Percentiles rank a stretch among this genome's conserved stretches.
These are phyloP conservation scores for Phialocephala subalpina DNA, from an alignment of 2,329 filamentous ascomycete species.

Conservation along the genomic window DNA sequence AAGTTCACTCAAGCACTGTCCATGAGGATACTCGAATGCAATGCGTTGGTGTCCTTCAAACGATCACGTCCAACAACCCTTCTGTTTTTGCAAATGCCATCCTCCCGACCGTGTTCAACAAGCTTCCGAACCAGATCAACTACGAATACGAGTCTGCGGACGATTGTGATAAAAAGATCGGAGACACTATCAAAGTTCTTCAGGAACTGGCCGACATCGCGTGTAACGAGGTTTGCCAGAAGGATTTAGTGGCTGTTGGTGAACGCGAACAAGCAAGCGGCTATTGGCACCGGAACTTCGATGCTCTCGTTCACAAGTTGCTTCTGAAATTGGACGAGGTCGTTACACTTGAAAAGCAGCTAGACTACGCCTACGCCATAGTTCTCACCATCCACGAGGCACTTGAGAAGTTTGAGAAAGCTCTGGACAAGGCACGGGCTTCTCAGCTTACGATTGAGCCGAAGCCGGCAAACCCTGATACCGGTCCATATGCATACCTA, in stretches of 20 bases:
- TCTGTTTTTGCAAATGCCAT: constrained; percentile 36
- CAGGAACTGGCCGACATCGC: constrained; percentile 36
- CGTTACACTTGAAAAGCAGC: constrained; percentile 27
- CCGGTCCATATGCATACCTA: constrained; percentile 33
- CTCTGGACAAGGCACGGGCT: constrained; percentile 23
- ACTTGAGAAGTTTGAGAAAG: constrained; percentile 36
- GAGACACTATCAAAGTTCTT: constrained; percentile 26
- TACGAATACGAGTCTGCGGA: neutral
- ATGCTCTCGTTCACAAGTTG: constrained; percentile 30
- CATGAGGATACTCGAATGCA: constrained; percentile 29
- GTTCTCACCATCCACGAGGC: constrained; percentile 36
- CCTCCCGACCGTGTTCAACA: constrained; percentile 35
- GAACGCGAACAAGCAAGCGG: constrained; percentile 10
- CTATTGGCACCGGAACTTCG: constrained; percentile 36
- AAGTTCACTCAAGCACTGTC: constrained; percentile 27
- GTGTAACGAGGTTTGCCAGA: constrained; percentile 31
- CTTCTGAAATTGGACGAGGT: constrained; percentile 28
- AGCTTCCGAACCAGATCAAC: constrained; percentile 34
- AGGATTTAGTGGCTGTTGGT: constrained; percentile 7
- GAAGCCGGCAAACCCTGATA: neutral
- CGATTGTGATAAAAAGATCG: constrained; percentile 20
- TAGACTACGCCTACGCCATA: constrained; percentile 34
- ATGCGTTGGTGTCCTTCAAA: constrained; percentile 34
- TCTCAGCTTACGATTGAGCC: neutral
- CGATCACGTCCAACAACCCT: constrained; percentile 36